A percentile compares a stretch with the other conserved stretches of the same genome.
phyloP scores from a whole-genome alignment of 495 filamentous ascomycete species.

The Trichoderma orchidacearum region DNA sequence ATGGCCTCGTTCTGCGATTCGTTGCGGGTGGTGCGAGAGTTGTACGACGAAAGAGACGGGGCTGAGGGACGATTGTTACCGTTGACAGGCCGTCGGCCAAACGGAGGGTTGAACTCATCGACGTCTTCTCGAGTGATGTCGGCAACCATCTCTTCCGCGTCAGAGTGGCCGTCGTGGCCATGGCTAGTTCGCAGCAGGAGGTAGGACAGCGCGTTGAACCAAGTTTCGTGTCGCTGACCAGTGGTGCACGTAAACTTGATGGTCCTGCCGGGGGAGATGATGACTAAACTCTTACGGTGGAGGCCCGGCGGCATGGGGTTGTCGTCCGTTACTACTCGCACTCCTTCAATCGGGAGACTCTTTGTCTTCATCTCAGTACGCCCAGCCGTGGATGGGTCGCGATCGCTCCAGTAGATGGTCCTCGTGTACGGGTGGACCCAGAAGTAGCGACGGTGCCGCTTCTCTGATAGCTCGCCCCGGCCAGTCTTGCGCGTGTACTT shows the following conservation, averaged over 20 bases:
- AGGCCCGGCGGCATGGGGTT: slow-evolving; percentile 91
- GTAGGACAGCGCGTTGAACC: slow-evolving; percentile 96
- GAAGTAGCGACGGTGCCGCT: slow-evolving; percentile 88
- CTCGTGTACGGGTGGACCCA: slow-evolving; percentile 98
- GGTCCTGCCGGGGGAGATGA: slow-evolving; percentile 75
- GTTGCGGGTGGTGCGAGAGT: slow-evolving; percentile 54
- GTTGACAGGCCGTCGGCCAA: slow-evolving; percentile 30
- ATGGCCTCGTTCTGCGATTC: slow-evolving; percentile 34
- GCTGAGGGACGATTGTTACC: slow-evolving; percentile 30
- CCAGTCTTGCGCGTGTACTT: slow-evolving; percentile 94
- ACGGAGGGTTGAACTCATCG: slow-evolving; percentile 75
- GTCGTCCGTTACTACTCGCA: slow-evolving; percentile 87
- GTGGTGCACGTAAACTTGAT: slow-evolving; percentile 92
- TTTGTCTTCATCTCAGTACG: slow-evolving; percentile 75
- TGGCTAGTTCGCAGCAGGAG: slow-evolving; percentile 59
- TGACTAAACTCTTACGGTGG: slow-evolving; percentile 81
- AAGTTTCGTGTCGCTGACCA: slow-evolving; percentile 88
- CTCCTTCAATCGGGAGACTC: slow-evolving; percentile 87
- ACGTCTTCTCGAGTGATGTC: slow-evolving; percentile 62
- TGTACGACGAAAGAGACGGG: slow-evolving; percentile 71
- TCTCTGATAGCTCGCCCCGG: slow-evolving; percentile 71
- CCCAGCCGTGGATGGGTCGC: slow-evolving; percentile 68
- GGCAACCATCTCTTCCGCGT: slow-evolving; percentile 40
- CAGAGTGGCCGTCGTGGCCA: slow-evolving; percentile 37
- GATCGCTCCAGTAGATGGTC: slow-evolving; percentile 92